phyloP scores from a whole-genome alignment of 2,329 filamentous ascomycete genomes.

The Aspergillus sp. region DNA sequence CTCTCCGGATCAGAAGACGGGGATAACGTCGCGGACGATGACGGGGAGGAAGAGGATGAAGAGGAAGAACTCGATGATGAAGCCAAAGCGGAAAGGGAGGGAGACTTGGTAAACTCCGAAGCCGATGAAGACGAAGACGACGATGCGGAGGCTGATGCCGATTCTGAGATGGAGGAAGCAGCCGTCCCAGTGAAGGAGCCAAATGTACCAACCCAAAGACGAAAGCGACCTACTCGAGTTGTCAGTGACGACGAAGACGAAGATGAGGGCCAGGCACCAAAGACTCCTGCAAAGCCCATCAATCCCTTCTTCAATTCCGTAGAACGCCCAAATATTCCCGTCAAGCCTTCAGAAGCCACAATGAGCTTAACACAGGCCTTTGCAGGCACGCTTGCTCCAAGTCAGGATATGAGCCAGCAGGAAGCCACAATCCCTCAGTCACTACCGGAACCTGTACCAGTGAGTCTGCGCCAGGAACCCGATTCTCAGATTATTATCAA shows the following conservation, averaged over 20 bases:
- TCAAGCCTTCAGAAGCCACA: conserved; percentile 58
- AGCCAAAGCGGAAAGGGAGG: conserved; percentile 23
- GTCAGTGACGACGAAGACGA: conserved; percentile 73
- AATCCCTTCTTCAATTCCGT: conserved; percentile 33
- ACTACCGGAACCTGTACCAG: conserved; percentile 59
- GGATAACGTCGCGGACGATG: conserved; percentile 44
- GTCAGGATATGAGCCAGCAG: conserved; percentile 49
- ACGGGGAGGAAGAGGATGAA: conserved; percentile 35
- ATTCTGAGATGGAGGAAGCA: conserved; percentile 36
- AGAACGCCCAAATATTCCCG: conserved; percentile 66
- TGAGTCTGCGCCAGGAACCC: conserved; percentile 63
- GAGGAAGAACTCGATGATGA: conserved; percentile 23
- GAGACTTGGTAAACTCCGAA: conserved; percentile 32
- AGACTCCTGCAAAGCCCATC: conserved; percentile 39
- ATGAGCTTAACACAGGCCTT: conserved; percentile 88
- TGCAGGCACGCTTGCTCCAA: conserved; percentile 80
- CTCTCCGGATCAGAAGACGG: conserved; percentile 54
- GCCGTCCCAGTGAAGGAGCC: conserved; percentile 48
- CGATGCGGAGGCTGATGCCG: conserved; percentile 47
- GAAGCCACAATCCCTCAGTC: conserved; percentile 54
- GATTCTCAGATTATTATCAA: conserved; percentile 65
- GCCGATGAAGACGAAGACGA: conserved; percentile 44
- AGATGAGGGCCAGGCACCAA: conserved; percentile 48
- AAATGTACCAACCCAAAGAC: conserved; percentile 53
- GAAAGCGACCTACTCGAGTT: conserved; percentile 58